phyloP scores from a whole-genome alignment of 2,329 filamentous ascomycete species.

The Xylaria arbuscula region DNA sequence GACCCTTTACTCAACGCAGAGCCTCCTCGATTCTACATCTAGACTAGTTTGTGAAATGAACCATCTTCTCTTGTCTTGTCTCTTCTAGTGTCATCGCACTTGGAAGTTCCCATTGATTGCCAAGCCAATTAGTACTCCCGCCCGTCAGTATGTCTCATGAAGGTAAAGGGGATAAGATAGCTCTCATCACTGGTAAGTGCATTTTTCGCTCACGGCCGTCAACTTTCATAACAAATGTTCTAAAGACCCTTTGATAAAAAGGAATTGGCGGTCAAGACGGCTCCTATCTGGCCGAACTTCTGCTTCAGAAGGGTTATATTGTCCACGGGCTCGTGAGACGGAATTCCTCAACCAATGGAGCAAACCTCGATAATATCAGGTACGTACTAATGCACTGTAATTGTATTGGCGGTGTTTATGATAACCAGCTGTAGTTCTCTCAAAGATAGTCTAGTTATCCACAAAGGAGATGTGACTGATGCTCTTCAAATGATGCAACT shows the following conservation, averaged over 20 bases:
- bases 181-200: neutral
- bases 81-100: too few relatives aligned
- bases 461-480: slow-evolving; percentile 1
- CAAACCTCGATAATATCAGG: neutral
- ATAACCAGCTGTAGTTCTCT: neutral
- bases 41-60: too few relatives aligned
- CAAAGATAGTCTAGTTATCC: neutral
- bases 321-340: neutral
- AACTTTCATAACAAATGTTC: neutral
- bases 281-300: neutral
- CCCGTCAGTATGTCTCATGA: neutral
- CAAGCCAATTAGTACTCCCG: neutral
- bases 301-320: neutral
- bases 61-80: neutral
- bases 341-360: neutral
- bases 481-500: neutral
- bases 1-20: neutral
- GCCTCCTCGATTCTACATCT: too few relatives aligned
- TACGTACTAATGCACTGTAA: neutral
- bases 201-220: neutral
- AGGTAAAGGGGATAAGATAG: neutral
- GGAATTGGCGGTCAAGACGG: neutral
- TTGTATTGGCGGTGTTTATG: neutral
- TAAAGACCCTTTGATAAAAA: neutral
- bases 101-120: neutral